phyloP scores from a whole-genome alignment of 352 stramenopile species.

The Phytophthora ohioensis region DNA sequence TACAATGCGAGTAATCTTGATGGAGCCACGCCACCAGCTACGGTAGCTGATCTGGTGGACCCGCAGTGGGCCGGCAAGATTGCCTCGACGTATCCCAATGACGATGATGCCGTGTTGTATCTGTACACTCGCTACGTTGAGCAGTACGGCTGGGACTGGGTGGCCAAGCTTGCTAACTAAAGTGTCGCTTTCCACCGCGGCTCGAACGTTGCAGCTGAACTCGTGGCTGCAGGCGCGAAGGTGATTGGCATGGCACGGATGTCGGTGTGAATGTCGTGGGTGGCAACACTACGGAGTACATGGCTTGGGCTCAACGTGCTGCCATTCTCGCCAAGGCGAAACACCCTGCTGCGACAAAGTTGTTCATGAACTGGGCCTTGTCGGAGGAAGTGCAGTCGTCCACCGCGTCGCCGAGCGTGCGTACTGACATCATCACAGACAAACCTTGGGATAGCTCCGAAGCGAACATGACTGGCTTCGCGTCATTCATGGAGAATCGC shows the following conservation, averaged over 20 bases:
- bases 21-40: too few relatives aligned
- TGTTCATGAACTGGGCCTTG: slow-evolving; percentile 5
- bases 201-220: too few relatives aligned
- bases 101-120: too few relatives aligned
- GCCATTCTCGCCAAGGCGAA: background rate
- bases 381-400: background rate
- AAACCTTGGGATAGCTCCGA: background rate
- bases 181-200: too few relatives aligned
- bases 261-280: background rate
- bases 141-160: too few relatives aligned
- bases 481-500: background rate
- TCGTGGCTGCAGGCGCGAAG: too few relatives aligned
- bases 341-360: background rate
- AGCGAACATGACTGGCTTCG: background rate
- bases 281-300: background rate
- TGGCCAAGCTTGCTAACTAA: too few relatives aligned
- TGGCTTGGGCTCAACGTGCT: background rate
- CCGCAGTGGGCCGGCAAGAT: too few relatives aligned
- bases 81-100: too few relatives aligned
- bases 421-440: background rate
- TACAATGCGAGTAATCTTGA: too few relatives aligned
- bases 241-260: background rate
- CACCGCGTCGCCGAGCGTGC: background rate
- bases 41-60: too few relatives aligned
- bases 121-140: too few relatives aligned